phyloP scores from a whole-genome alignment of 306 rosid genomes.

The Mimosa bimucronata region DNA sequence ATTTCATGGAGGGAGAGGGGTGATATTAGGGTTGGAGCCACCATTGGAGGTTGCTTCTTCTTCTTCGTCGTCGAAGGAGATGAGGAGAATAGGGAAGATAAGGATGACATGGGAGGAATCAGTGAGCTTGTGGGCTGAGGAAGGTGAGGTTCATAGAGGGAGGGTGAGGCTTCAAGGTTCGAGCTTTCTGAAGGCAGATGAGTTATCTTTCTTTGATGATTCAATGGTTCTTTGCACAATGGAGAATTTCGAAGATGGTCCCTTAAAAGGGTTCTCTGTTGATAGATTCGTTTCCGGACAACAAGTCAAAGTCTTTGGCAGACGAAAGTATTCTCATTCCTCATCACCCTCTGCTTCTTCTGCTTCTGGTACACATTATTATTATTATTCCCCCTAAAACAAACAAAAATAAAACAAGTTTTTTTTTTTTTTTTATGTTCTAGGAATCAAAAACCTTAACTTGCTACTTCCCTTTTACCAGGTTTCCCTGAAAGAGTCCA shows the following conservation, averaged over 20 bases:
- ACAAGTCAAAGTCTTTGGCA: conserved; percentile 88
- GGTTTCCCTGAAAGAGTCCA: conserved; percentile 60
- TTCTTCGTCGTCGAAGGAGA: conserved; percentile 53
- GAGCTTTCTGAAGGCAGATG: conserved; percentile 79
- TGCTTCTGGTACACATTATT: conserved; percentile 47
- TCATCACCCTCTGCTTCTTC: conserved; percentile 39
- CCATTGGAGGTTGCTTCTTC: conserved; percentile 47
- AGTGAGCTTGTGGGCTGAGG: conserved; percentile 89
- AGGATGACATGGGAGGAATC: conserved; percentile 94
- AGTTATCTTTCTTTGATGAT: conserved; percentile 82
- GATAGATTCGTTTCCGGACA: conserved; percentile 90
- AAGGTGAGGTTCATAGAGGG: conserved; percentile 77
- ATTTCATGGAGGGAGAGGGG: conserved; percentile 58
- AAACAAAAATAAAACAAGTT: not conserved
- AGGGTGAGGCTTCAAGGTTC: conserved; percentile 67
- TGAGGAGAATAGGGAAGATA: conserved; percentile 84
- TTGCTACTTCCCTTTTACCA: conserved; percentile 29
- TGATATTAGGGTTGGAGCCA: conserved; percentile 63
- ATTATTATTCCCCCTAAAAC: not conserved
- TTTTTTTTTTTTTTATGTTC: conserved; percentile 22
- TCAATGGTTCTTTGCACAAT: conserved; percentile 77
- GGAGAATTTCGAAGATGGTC: conserved; percentile 89
- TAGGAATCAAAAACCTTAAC: conserved; percentile 25
- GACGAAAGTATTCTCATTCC: conserved; percentile 65
- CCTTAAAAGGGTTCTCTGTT: conserved; percentile 77